Evolutionary conservation across 306 rosid species (phyloP).

Genomic region (Citrullus amarus): DNA sequence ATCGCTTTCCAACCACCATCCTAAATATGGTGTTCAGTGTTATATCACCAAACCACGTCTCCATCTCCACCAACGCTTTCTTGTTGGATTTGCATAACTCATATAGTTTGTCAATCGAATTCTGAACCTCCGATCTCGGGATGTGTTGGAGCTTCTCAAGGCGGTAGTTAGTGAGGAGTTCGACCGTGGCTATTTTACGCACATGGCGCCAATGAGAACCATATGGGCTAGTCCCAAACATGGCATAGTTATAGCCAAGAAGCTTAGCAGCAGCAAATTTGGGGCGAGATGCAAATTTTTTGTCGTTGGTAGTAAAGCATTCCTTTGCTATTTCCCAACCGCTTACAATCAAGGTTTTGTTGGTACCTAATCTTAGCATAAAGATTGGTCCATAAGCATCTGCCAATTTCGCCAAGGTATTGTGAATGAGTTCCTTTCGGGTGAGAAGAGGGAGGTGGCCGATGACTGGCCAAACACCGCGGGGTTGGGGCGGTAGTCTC

Average conservation of each 20-base stretch:
- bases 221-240: constrained; percentile 13
- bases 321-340: background rate
- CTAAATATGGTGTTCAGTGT: constrained; percentile 37
- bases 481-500: background rate
- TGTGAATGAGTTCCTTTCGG: background rate
- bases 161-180: constrained; percentile 42
- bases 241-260: constrained; percentile 11
- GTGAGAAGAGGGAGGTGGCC: background rate
- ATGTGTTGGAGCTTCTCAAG: constrained; percentile 37
- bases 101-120: background rate
- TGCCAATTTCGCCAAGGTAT: background rate
- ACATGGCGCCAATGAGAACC: constrained; percentile 39
- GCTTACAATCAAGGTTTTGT: background rate
- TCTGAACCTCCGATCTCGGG: constrained; percentile 10
- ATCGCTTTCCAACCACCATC: background rate
- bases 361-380: background rate
- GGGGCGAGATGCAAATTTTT: background rate
- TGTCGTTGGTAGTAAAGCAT: background rate
- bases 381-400: background rate
- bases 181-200: constrained; percentile 3
- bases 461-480: background rate
- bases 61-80: constrained; percentile 21
- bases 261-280: constrained; percentile 16
- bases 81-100: background rate
- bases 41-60: constrained; percentile 20